Conservation (phyloP, 768 basidiomycete species). For the Suillus paluster region DNA sequence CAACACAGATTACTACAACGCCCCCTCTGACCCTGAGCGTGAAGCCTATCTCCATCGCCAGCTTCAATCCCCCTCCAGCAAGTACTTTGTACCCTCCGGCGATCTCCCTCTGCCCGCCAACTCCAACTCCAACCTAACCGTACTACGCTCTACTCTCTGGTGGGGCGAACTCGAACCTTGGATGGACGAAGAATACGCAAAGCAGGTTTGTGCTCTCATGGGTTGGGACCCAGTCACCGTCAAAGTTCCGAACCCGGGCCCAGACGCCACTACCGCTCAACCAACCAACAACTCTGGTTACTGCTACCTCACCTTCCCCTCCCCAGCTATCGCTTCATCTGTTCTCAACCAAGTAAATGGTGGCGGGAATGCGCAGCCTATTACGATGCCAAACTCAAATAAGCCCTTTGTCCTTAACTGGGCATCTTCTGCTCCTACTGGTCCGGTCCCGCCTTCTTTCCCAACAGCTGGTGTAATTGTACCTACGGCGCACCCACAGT, state of each 20-base stretch:
- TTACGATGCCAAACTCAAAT: slow-evolving; percentile 86
- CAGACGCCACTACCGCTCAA: slow-evolving; percentile 63
- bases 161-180: slow-evolving; percentile 92
- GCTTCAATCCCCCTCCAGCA: slow-evolving; percentile 21
- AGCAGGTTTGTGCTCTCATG: slow-evolving; percentile 85
- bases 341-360: slow-evolving; percentile 71
- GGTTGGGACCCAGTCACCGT: slow-evolving; percentile 81
- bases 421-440: slow-evolving; percentile 54
- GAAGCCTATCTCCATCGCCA: slow-evolving; percentile 19
- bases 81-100: slow-evolving; percentile 17
- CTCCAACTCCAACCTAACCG: slow-evolving; percentile 25
- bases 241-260: slow-evolving; percentile 68
- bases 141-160: slow-evolving; percentile 69
- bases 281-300: slow-evolving; percentile 81
- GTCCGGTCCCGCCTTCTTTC: slow-evolving; percentile 37
- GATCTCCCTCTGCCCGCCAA: slow-evolving; percentile 30
- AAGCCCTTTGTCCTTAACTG: slow-evolving; percentile 84
- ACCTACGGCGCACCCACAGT: slow-evolving; percentile 53
- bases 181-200: slow-evolving; percentile 97
- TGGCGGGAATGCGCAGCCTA: slow-evolving; percentile 42
- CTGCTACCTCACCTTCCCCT: slow-evolving; percentile 86
- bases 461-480: slow-evolving; percentile 31
- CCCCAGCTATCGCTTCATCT: slow-evolving; percentile 66
- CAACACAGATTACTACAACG: slow-evolving; percentile 19
- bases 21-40: slow-evolving; percentile 27